phyloP scores from a whole-genome alignment of 108 stramenopile species.

The Cylindrotheca closterium region DNA sequence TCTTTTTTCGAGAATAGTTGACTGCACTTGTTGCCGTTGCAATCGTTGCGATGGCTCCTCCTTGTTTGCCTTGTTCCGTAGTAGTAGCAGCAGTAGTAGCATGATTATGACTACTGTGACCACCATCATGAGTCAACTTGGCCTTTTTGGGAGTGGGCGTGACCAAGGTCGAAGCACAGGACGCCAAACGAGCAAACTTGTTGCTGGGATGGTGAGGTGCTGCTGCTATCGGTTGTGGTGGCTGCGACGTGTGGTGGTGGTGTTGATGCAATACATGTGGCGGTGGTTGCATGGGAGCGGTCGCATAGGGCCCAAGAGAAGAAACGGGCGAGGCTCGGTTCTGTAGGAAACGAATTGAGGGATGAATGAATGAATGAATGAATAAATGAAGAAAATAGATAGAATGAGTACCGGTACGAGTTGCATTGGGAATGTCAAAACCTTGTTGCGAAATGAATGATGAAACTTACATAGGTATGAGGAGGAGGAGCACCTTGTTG shows the following conservation, averaged over 20 bases:
- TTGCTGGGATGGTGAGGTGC: slow-evolving; percentile 12
- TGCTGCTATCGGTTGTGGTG: not conserved
- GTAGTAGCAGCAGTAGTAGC: slow-evolving; percentile 1
- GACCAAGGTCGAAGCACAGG: slow-evolving; percentile 23
- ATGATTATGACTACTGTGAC: not conserved
- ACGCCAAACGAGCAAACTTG: slow-evolving; percentile 2
- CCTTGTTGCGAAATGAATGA: no score
- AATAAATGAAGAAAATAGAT: no score
- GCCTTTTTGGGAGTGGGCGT: slow-evolving; percentile 45
- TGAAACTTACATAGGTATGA: no score
- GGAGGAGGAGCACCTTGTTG: no score
- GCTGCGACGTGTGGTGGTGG: slow-evolving; percentile 3
- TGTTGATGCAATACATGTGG: slow-evolving; percentile 1
- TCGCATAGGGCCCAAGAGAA: not conserved
- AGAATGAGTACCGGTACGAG: no score
- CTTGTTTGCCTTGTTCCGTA: not conserved
- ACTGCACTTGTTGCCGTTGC: not conserved
- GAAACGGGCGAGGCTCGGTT: slow-evolving; percentile 9
- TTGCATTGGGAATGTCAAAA: no score
- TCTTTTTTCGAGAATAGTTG: slow-evolving; percentile 71
- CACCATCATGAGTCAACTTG: slow-evolving; percentile 2
- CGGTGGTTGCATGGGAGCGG: not conserved
- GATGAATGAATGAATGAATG: not conserved
- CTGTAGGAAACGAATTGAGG: not conserved
- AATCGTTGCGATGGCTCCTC: not conserved